A percentile compares a stretch with the other conserved stretches of the same genome.
Evolutionary conservation across 1,139 yeast genomes (phyloP).

Genomic region (Spathaspora sp.): DNA sequence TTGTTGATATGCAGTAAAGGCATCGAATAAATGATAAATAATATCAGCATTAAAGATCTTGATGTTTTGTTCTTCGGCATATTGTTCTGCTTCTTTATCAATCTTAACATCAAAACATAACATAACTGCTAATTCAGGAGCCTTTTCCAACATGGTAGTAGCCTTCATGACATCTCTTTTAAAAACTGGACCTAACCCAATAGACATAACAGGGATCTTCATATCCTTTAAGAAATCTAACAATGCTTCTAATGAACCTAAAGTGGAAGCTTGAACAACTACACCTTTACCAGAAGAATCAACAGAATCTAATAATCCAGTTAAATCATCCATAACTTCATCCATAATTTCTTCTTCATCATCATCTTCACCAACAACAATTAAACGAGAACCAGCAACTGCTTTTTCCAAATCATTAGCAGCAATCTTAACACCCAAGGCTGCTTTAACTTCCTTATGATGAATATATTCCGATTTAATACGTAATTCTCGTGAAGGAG

Average conservation of each 20-base stretch:
- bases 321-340: conserved; percentile 97
- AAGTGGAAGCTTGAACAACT: conserved; percentile 96
- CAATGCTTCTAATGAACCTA: conserved; percentile 96
- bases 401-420: conserved; percentile 98
- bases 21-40: conserved; percentile 93
- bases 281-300: conserved; percentile 96
- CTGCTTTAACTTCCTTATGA: conserved; percentile 97
- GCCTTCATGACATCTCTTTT: conserved; percentile 99
- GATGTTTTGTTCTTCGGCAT: conserved; percentile 89
- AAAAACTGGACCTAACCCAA: conserved; percentile 96
- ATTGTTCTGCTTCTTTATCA: conserved; percentile 97
- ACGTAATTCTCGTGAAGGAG: conserved; percentile 94
- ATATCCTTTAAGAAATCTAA: conserved; percentile 95
- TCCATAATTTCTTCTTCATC: conserved; percentile 98
- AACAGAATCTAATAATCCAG: conserved; percentile 91
- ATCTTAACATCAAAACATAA: conserved; percentile 95
- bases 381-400: conserved; percentile 95
- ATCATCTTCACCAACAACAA: conserved; percentile 95
- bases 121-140: conserved; percentile 95
- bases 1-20: conserved; percentile 89
- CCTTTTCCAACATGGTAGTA: conserved; percentile 92
- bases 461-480: conserved; percentile 92
- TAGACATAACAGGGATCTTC: conserved; percentile 99
- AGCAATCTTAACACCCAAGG: conserved; percentile 97
- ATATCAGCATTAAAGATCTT: conserved; percentile 94